Base-by-base conservation (phyloP, 2,329 filamentous ascomycete genomes). In the Epichloe baconii region DNA sequence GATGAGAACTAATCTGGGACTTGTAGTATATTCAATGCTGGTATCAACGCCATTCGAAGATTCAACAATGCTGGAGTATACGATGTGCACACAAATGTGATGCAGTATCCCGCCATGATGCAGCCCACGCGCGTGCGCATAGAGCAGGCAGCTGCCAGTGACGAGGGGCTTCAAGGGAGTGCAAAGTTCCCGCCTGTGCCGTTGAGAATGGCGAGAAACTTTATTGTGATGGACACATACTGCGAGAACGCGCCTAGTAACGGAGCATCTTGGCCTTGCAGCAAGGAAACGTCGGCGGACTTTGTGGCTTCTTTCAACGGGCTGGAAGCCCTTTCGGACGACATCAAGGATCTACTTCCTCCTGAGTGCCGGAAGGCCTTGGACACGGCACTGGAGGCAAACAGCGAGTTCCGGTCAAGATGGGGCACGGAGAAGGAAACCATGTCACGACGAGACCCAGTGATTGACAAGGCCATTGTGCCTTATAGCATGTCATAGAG, bases 11-110 rank as follows among this genome's bases (percentile, higher is more conserved):
- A 31, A 31, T 31, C 3, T 3, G 8, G 21, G 15, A 5, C 41
- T 41, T 47, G 21, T 54, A 96, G 91, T 64, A 82, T 82, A 46
- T 97, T 93, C 73, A 98, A 97, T 67, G 77, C 85, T 19, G 72
- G 76, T 17, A 78, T 97, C 53, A 77, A 82, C 36, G 76, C 78
- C 15, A 74, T 82, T 50, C 85, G 93, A 50, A 78, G 77, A 54
- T 71, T 76, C 43, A 93, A 86, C 58, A 73, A 84, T 8, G 70
- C 78, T 23, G 93, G 93, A 47, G 78, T 91, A 50, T 97, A 97
- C 68, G 90, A 98, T 61, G 82, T 91, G 26, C 90, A 97, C 70
- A 97, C 93, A 50, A 98, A 98, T 66, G 70, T 78, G 53, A 85
- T 96, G 77, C 88, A 93, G 63, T 94, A 86, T 63, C 91, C 93